Percentiles rank a stretch among this genome's conserved stretches.
phyloP scores from a whole-genome alignment of 176 grass and related monocot genomes.

The Carex cristatella region DNA sequence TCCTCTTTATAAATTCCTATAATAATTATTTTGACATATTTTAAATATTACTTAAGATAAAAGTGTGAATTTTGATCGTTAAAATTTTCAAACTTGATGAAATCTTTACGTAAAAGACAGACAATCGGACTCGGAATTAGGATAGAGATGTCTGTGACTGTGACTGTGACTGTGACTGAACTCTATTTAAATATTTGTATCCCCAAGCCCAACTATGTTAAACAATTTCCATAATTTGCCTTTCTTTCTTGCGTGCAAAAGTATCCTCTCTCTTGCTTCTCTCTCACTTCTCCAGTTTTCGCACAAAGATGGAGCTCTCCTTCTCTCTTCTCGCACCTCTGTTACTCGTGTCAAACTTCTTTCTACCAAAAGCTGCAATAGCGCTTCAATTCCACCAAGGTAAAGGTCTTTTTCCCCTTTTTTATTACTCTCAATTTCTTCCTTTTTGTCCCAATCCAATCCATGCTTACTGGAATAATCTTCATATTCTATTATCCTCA shows the following conservation, averaged over 20 bases:
- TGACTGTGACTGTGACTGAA: neutral
- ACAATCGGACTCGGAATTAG: too few relatives aligned
- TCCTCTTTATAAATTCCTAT: too few relatives aligned
- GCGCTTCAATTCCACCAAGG: conserved; percentile 14
- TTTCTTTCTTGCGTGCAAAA: neutral
- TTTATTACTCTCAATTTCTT: neutral
- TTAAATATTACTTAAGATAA: too few relatives aligned
- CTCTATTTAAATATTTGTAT: neutral
- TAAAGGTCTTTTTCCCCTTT: conserved; percentile 2
- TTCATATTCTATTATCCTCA: neutral
- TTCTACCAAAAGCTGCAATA: neutral
- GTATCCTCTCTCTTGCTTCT: neutral
- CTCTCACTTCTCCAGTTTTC: neutral
- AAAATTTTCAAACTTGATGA: too few relatives aligned
- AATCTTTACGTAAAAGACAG: too few relatives aligned
- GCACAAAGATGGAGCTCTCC: conserved; percentile 14
- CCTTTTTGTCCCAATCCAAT: neutral
- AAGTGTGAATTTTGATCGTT: too few relatives aligned
- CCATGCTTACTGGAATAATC: neutral
- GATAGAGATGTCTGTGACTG: neutral
- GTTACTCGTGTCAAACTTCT: neutral
- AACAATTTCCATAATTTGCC: neutral
- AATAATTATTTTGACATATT: too few relatives aligned
- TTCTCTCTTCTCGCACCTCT: conserved; percentile 8
- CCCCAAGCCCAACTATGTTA: neutral